Percentiles rank a stretch among this genome's conserved stretches.
Evolutionary conservation across 441 rosid genomes (phyloP).

Genomic region (Croton setiger): DNA sequence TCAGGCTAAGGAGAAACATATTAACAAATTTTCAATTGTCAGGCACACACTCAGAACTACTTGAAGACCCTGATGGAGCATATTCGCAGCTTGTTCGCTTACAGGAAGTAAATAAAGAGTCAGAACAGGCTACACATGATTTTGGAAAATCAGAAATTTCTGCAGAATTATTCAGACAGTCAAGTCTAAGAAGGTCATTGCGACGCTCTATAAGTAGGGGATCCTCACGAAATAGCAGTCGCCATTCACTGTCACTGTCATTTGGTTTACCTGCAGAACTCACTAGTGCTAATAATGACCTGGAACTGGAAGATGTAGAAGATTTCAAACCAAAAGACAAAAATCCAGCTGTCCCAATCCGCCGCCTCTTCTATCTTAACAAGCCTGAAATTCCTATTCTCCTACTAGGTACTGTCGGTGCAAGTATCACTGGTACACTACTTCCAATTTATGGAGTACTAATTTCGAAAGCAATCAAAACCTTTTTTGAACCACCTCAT

Average conservation of each 20-base stretch:
- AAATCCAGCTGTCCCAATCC: conserved; percentile 34
- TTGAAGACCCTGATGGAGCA: conserved; percentile 40
- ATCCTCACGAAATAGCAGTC: conserved; percentile 22
- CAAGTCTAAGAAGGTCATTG: conserved; percentile 27
- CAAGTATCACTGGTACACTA: conserved; percentile 38
- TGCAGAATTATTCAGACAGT: conserved; percentile 4
- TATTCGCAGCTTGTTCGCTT: conserved; percentile 46
- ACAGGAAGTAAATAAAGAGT: conserved; percentile 35
- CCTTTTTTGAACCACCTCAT: conserved; percentile 48
- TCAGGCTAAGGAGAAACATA: too few species aligned
- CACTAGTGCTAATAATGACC: conserved; percentile 11
- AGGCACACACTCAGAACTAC: conserved; percentile 61
- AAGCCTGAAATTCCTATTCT: conserved; percentile 56
- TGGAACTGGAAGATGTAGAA: neutral
- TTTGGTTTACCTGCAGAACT: conserved; percentile 36
- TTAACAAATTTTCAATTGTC: conserved; percentile 6
- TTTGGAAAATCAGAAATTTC: conserved; percentile 22
- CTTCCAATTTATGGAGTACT: conserved; percentile 50
- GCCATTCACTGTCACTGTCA: conserved; percentile 33
- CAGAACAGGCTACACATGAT: conserved; percentile 28
- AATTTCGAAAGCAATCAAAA: conserved; percentile 41
- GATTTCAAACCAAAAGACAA: neutral
- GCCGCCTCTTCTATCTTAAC: conserved; percentile 52
- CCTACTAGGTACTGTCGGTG: conserved; percentile 45
- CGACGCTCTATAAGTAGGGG: conserved; percentile 33